These are phyloP conservation scores for Phoenix dactylifera DNA, from an alignment of 176 grass and related monocot genomes.

Conservation along the genomic window DNA sequence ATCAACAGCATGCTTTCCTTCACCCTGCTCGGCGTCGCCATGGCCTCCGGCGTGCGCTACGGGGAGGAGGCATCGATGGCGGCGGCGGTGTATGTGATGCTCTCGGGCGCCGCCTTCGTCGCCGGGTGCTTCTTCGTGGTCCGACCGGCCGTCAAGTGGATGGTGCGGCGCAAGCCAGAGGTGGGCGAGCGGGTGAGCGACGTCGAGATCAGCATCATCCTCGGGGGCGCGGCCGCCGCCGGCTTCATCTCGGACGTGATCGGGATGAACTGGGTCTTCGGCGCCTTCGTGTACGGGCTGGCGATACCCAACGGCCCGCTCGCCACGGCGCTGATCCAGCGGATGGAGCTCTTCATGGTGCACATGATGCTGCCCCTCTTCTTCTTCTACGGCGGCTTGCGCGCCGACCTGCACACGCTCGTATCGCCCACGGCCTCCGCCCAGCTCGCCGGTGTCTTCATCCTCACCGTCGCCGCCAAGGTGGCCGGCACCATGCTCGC, in stretches of 20 bases:
- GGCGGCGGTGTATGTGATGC: too few species aligned
- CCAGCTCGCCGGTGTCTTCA: neutral
- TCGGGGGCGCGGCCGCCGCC: neutral
- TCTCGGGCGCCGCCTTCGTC: neutral
- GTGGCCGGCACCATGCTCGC: conserved; percentile 11
- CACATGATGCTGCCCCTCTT: conserved; percentile 9
- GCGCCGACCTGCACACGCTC: neutral
- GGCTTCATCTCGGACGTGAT: neutral
- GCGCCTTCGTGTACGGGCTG: conserved; percentile 6
- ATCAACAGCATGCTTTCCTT: neutral
- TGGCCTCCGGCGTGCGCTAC: neutral
- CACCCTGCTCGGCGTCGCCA: neutral
- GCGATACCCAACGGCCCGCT: conserved; percentile 9
- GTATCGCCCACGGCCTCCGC: neutral
- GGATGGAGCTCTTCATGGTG: conserved; percentile 1
- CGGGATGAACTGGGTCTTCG: conserved; percentile 3
- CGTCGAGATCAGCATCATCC: neutral
- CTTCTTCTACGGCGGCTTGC: neutral
- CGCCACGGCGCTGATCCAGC: neutral
- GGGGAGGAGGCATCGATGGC: too few species aligned
- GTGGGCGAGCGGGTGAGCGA: neutral
- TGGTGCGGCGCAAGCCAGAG: neutral
- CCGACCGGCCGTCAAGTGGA: neutral
- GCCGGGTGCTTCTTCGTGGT: neutral
- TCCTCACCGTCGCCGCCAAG: conserved; percentile 13